phyloP scores from a whole-genome alignment of 2,329 filamentous ascomycete species.

The Cladosporium velox region DNA sequence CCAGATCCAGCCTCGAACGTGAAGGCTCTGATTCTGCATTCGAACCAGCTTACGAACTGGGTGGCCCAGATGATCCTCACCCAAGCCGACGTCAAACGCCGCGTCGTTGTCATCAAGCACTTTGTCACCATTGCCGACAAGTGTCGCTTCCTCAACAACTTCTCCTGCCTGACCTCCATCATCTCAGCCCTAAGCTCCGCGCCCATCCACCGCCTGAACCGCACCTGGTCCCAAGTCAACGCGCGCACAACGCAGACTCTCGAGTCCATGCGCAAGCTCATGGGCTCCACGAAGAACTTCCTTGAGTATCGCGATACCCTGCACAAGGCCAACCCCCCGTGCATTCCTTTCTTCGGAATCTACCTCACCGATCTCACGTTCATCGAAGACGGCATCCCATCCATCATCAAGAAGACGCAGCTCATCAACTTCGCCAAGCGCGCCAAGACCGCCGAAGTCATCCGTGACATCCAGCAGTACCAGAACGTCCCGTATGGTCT shows the following conservation, averaged over 20 bases:
- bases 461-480: conserved; percentile 97
- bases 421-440: conserved; percentile 99
- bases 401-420: conserved; percentile 92
- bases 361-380: conserved; percentile 97
- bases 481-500: conserved; percentile 96
- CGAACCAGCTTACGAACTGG: conserved; percentile 99
- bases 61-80: conserved; percentile 98
- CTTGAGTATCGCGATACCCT: conserved; percentile 92
- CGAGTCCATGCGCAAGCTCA: conserved; percentile 89
- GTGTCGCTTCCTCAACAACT: conserved; percentile 93
- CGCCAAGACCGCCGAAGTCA: conserved; percentile 96
- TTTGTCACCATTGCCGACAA: conserved; percentile 97
- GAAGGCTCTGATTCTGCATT: conserved; percentile 94
- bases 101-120: conserved; percentile 96
- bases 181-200: conserved; percentile 94
- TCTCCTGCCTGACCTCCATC: conserved; percentile 94
- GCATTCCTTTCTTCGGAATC: conserved; percentile 98
- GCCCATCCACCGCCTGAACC: conserved; percentile 87
- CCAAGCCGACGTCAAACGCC: conserved; percentile 90
- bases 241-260: conserved; percentile 76
- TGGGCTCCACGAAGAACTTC: conserved; percentile 98
- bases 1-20: conserved; percentile 89
- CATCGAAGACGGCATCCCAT: conserved; percentile 97
- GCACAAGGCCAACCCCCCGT: conserved; percentile 90
- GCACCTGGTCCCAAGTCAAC: conserved; percentile 93